Evolutionary conservation across 2,329 filamentous ascomycete species (phyloP), one percentile per base, ranked within the genome.

Genomic region (Ophiocordyceps camponoti-floridani): DNA sequence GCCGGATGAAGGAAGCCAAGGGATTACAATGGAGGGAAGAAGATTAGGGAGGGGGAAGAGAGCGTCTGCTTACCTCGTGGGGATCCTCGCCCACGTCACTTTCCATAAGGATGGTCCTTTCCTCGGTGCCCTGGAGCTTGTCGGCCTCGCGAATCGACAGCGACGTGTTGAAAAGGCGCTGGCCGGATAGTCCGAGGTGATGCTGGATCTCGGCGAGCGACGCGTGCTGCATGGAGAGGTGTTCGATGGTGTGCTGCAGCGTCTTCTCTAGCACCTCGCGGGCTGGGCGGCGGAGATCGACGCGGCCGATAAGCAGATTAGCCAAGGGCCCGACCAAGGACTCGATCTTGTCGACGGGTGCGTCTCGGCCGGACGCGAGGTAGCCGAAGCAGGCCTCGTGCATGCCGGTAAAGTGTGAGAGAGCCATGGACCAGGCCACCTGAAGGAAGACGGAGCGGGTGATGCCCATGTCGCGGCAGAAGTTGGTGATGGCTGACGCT

Each of bases 381-480:
- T 73, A 70, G 1, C 72, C 73, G 47, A 75, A 76, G 28, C 66
- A 69, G 0, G 74, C 63, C 38, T 71, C 65, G 2, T 59, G 58
- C 0, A 58, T 55, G 0, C 63, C 63, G 1, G 70, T 70, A 48
- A 71, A 73, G 4, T 56, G 56, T 2, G 65, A 60, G 4, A 77
- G 52, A 0, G 72, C 61, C 18, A 75, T 58, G 1, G 65, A 66
- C 73, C 73, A 76, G 0, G 62, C 62, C 27, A 70, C 60, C 44
- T 73, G 69, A 0, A 76, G 58, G 3, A 75, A 51, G 35, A 64
- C 69, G 1, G 71, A 67, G 0, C 68, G 48, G 0, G 71, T 76
- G 12, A 69, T 58, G 5, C 59, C 62, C 4, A 61, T 53, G 35
- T 53, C 53, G 43, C 56, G 57, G 47, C 66, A 67, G 49, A 65